Evolutionary conservation across 768 basidiomycete genomes (phyloP).

Genomic region (Boletus sensibilis): DNA sequence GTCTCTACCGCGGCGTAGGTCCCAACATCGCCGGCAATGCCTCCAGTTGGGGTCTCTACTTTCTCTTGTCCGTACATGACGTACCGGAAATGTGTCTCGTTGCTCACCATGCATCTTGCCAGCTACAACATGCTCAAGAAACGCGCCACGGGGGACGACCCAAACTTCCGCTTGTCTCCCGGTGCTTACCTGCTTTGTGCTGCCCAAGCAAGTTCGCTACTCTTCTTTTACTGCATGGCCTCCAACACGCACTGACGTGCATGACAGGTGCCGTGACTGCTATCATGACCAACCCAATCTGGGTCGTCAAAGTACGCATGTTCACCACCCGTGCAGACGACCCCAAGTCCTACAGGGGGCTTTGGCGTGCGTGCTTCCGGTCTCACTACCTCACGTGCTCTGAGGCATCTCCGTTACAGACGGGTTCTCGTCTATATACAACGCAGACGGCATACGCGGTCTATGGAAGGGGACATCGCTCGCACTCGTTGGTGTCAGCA

Average conservation of each 20-base stretch:
- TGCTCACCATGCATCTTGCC: slow-evolving; percentile 2
- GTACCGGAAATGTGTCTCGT: background rate
- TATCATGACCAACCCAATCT: slow-evolving; percentile 93
- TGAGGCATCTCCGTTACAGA: slow-evolving; percentile 37
- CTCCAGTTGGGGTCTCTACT: slow-evolving; percentile 96
- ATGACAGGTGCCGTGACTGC: slow-evolving; percentile 85
- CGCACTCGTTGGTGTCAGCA: slow-evolving; percentile 89
- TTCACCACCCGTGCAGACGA: slow-evolving; percentile 75
- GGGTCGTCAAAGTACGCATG: slow-evolving; percentile 97
- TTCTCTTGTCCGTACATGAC: slow-evolving; percentile 73
- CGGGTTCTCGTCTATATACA: slow-evolving; percentile 70
- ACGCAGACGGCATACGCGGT: slow-evolving; percentile 73
- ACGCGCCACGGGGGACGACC: slow-evolving; percentile 65
- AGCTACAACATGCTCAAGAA: slow-evolving; percentile 96
- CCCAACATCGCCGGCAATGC: slow-evolving; percentile 95
- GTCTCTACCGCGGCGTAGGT: slow-evolving; percentile 86
- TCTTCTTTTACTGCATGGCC: slow-evolving; percentile 11
- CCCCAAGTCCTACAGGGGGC: slow-evolving; percentile 71
- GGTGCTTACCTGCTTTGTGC: slow-evolving; percentile 83
- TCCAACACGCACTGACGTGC: slow-evolving; percentile 13
- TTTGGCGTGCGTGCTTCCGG: slow-evolving; percentile 55
- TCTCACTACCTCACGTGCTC: background rate
- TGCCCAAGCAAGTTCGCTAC: slow-evolving; percentile 90
- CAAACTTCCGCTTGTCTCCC: slow-evolving; percentile 66
- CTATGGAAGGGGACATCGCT: slow-evolving; percentile 86